Conservation (phyloP, 306 rosid genomes). For the Cajanus cajan region DNA sequence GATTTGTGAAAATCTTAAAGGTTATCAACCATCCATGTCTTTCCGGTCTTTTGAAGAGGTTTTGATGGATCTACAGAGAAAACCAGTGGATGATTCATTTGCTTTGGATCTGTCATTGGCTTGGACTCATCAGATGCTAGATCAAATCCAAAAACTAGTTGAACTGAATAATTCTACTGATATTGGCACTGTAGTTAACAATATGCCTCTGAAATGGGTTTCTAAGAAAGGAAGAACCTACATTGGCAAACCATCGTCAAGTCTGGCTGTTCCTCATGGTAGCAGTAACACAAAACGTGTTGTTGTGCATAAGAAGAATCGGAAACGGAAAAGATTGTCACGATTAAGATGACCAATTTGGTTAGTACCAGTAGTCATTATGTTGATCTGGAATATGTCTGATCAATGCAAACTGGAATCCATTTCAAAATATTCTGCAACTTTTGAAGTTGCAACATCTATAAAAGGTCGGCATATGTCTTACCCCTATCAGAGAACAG, state of each 20-base stretch:
- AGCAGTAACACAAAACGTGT: constrained; percentile 32
- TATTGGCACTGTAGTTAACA: constrained; percentile 63
- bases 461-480: not conserved
- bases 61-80: constrained; percentile 51
- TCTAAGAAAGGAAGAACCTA: constrained; percentile 36
- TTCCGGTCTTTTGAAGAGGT: constrained; percentile 66
- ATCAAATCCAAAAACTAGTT: constrained; percentile 70
- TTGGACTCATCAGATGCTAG: constrained; percentile 77
- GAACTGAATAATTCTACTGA: constrained; percentile 58
- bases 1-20: constrained; percentile 51
- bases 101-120: constrained; percentile 69
- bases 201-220: constrained; percentile 62
- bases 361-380: not conserved
- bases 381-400: constrained; percentile 1
- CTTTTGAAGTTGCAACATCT: not conserved
- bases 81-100: constrained; percentile 74
- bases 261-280: constrained; percentile 36
- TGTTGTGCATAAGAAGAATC: constrained; percentile 40
- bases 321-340: constrained; percentile 45
- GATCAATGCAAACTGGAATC: not conserved
- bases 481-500: not conserved
- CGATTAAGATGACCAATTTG: constrained; percentile 45
- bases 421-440: not conserved
- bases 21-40: constrained; percentile 63
- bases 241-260: constrained; percentile 53